Evolutionary conservation across 2,329 filamentous ascomycete genomes (phyloP), one percentile per base, ranked within the genome.

Genomic region (Aspergillus ochraceoroseus): DNA sequence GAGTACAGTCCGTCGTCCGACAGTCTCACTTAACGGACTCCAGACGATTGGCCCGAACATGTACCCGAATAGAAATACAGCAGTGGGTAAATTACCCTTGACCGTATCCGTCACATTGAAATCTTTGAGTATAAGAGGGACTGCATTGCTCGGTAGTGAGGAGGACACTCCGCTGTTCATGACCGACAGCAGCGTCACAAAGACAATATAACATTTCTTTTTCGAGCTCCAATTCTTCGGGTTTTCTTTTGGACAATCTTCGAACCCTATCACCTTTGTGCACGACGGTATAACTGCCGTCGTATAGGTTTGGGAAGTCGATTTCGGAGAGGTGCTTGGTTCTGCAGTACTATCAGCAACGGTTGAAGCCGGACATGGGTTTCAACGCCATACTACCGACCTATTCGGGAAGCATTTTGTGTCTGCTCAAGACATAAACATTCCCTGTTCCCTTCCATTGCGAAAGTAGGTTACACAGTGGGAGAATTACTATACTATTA

Each of bases 11-110:
- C 54, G 61, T 1, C 68, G 58, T 1, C 68, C 68, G 27, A 63
- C 54, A 2, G 62, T 57, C 34, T 71, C 68, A n/a, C 64, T 68
- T 2, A 70, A 46, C 0, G 68, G 68, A 3, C 64, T 67, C 26
- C 65, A 69, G 1, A 68, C 40, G 1, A 69, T 43, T 1, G 68
- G 68, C 0, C 67, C 68, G 7, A 70, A 48, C 3, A 60, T 57
- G 41, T 64, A 67, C 2, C 64, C 64, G 12, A 65, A 55, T 1
- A 67, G 49, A 31, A 64, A 67, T 4, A 63, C 53, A 3, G 62
- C 59, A 1, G 63, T 65, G 6, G 63, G 63, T 7, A 65, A 41
- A 19, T 55, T 54, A 22, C 54, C 54, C 34, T 66, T 61, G 5
- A 57, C 44, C 7, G 54, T 32, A 14, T 56, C 56, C 9, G 52